Base-by-base conservation (phyloP, 768 basidiomycete genomes). In the Tubosaeta brunneosetosa region DNA sequence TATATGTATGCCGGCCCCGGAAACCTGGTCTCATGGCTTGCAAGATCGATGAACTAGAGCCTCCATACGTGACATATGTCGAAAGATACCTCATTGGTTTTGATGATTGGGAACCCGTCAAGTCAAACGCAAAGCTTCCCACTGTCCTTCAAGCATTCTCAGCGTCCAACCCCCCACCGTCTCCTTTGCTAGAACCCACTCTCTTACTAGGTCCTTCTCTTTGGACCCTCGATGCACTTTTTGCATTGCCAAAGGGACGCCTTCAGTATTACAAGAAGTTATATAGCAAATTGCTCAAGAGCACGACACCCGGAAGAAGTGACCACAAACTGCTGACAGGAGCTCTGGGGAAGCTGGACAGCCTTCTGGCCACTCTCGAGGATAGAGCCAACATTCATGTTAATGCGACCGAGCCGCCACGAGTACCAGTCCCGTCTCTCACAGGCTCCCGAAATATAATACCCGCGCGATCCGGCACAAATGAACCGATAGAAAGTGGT, bases 181-280 rank as follows among this genome's bases (percentile, higher is more conserved):
- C 73, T 48, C 65, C 74, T 56, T 60, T 70, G 11, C 62, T 66
- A 14, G 66, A 67, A 42, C 68, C 76, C 12, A 43, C 59, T 4
- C 66, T 60, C 33, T 67, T 74, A 31, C 49, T 66, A 4, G 72
- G 77, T 51, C 63, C 73, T 13, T 70, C 77, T 6, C 45, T 71
- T 40, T 97, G 94, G 91, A 88, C 91, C 0, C 73, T 98, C 13
- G 95, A 98, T 64, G 73, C 81, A 8, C 76, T 98, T 19, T 99
- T 99, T 73, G 71, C 88, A 12, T 78, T 98, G 9, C 97, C 97
- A 0, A 87, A 85, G 63, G 75, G 76, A 13, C 83, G 97, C 40
- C 72, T 99, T 51, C 84, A 84, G 61, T 98, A 99, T 70, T 98
- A 97, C 74, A 85, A 83, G 64, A 94, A 88, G 66, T 76, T 98